Evolutionary conservation across 23 red algal genomes (phyloP), one percentile per base, ranked within the genome.

Genomic region (Gracilaria vermiculophylla): DNA sequence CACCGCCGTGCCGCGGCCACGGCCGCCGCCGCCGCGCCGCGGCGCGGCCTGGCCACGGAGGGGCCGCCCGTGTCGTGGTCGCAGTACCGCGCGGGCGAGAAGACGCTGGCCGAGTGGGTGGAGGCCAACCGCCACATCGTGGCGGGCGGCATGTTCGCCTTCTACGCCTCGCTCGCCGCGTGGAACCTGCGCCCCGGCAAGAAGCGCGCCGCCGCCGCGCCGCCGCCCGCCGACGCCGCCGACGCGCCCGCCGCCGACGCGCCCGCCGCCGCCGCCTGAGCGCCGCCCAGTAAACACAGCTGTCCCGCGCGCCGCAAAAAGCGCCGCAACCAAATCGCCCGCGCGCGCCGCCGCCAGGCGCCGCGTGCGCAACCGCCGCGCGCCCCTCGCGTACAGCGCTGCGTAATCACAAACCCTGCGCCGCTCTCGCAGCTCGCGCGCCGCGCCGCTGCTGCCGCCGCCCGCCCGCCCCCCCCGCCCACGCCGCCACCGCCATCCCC

Each of bases 101-200:
- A 82, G 62, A 76, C 88, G 45, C 79, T 92, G 5, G 50, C 65
- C 40, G 77, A 92, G 25, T 92, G 88, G 88, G 78, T 92, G 14
- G 88, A 92, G 15, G 88, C 77, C 55, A 92, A 92, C 36, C 88
- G 88, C 43, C 77, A 82, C 33, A 57, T 75, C 12, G 88, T 92
- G 20, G 84, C 84, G 2, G 69, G 48, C 21, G 31, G 50, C 51
- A 55, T 88, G 29, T 88, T 88, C 41, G 53, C 23, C 23, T 88
- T 88, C 69, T 88, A 88, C 58, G 72, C 62, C 11, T 54, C 48
- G 31, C 69, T 88, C 28, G 84, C 67, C 20, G 84, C 50, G 69
- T 88, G 84, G 84, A 88, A 88, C 19, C 48, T 88, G 20, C 50
- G 84, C 15, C 84, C 84, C 12, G 29, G 39, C 16, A 77, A 76